Evolutionary conservation across 2,329 filamentous ascomycete genomes (phyloP), one percentile per base, ranked within the genome.

Genomic region (Aspergillus hortae): DNA sequence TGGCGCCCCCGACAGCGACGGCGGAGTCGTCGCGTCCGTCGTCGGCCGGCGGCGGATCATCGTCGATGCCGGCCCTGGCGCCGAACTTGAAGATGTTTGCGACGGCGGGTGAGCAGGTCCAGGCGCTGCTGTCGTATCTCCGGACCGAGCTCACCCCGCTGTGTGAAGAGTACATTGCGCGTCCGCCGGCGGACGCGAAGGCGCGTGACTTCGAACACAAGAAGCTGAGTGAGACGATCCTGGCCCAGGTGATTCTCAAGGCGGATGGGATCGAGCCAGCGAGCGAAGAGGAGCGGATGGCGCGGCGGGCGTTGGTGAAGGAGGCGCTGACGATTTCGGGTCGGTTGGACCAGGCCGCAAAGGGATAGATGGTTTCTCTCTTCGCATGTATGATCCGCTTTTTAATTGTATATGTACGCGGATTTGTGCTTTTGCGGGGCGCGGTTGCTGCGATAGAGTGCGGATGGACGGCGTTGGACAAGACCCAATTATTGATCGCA

Each of bases 231-330:
- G 75, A 77, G 61, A 74, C 67, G 1, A 70, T 76, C 10, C 54
- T 77, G 59, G 61, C 65, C 15, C 72, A 77, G 57, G 64, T 77
- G 14, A 61, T 75, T 44, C 52, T 78, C 51, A 76, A 76, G 79
- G 70, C 95, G 4, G 87, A 92, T 61, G 83, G 88, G 6, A 74
- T 96, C 11, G 87, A 94, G 58, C 75, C 77, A 3, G 89, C 95
- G 61, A 85, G 88, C 67, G 68, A 79, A 5, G 81, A 84, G 55
- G 77, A 85, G 5, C 73, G 77, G 7, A 66, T 77, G 41, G 82
- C 85, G 57, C 68, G 67, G 58, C 74, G 67, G 52, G 68, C 66
- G 6, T 61, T 78, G 35, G 70, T 77, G 40, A 70, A 65, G 48
- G 72, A 76, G 53, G 68, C 73, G 9, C 72, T 78, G 57, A 61